phyloP scores from a whole-genome alignment of 2,329 filamentous ascomycete species.

The Talaromyces verruculosus region DNA sequence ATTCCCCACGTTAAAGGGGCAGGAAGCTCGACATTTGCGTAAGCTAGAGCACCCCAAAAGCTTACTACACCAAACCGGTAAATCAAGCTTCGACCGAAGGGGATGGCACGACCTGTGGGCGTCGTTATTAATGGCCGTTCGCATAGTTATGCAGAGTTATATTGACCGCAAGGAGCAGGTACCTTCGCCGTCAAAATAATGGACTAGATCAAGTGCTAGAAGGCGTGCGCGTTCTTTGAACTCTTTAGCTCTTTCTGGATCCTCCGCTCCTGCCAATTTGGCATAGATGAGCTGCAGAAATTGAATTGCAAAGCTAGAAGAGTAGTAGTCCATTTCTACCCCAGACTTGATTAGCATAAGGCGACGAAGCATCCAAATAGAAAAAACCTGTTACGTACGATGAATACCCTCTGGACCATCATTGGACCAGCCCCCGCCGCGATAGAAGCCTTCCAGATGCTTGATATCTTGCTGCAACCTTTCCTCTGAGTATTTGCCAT shows the following conservation, averaged over 20 bases:
- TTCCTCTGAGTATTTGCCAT: constrained; percentile 5
- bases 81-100: constrained; percentile 20
- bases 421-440: constrained; percentile 11
- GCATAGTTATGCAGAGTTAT: not conserved
- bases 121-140: not conserved
- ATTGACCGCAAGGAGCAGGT: not conserved
- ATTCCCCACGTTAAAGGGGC: constrained; percentile 21
- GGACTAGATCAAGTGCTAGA: constrained; percentile 23
- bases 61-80: constrained; percentile 25
- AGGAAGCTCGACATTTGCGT: constrained; percentile 7
- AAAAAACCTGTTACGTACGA: not conserved
- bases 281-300: constrained; percentile 2
- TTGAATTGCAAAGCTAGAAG: constrained; percentile 13
- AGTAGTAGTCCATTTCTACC: constrained; percentile 12
- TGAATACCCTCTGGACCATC: constrained; percentile 6
- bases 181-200: constrained; percentile 23
- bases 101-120: not conserved
- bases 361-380: not conserved
- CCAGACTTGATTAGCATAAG: not conserved
- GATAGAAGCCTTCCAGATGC: constrained; percentile 12
- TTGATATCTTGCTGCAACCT: not conserved
- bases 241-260: constrained; percentile 5
- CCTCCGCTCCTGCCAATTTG: not conserved
- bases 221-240: constrained; percentile 22
- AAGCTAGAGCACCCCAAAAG: constrained; percentile 23